phyloP scores from a whole-genome alignment of 345 rosid genomes.

The Heritiera fomes region DNA sequence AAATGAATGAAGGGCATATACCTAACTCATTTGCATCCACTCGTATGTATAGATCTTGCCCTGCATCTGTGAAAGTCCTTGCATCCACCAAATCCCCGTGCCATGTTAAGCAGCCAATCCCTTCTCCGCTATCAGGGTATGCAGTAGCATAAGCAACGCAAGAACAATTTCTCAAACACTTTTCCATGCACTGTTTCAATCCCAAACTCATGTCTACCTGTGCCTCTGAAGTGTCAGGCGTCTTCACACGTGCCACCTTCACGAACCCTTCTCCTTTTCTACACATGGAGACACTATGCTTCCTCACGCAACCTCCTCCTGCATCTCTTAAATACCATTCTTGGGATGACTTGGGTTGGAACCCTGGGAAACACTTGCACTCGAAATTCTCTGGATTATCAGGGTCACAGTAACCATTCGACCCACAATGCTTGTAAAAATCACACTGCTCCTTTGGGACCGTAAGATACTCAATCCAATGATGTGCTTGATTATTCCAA shows the following conservation, averaged over 20 bases:
- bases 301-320: conserved; percentile 53
- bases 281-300: conserved; percentile 22
- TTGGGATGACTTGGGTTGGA: conserved; percentile 45
- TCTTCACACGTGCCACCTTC: conserved; percentile 41
- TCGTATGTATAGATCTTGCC: conserved; percentile 54
- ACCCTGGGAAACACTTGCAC: conserved; percentile 68
- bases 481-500: conserved; percentile 43
- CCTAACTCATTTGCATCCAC: conserved; percentile 55
- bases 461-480: conserved; percentile 49
- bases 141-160: conserved; percentile 62
- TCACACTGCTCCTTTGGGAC: conserved; percentile 73
- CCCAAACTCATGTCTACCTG: conserved; percentile 42
- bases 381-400: conserved; percentile 30
- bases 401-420: conserved; percentile 45
- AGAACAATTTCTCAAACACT: conserved; percentile 52
- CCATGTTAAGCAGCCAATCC: conserved; percentile 61
- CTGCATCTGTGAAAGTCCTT: conserved; percentile 34
- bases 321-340: conserved; percentile 59
- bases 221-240: conserved; percentile 51
- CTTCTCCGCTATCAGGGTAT: conserved; percentile 37
- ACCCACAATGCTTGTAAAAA: conserved; percentile 54
- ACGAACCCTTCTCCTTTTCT: conserved; percentile 54
- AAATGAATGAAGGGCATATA: conserved; percentile 14
- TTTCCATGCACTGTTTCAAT: conserved; percentile 37
- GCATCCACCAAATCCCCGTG: conserved; percentile 47